phyloP scores from a whole-genome alignment of 352 stramenopile species.

The Aphanomyces astaci region DNA sequence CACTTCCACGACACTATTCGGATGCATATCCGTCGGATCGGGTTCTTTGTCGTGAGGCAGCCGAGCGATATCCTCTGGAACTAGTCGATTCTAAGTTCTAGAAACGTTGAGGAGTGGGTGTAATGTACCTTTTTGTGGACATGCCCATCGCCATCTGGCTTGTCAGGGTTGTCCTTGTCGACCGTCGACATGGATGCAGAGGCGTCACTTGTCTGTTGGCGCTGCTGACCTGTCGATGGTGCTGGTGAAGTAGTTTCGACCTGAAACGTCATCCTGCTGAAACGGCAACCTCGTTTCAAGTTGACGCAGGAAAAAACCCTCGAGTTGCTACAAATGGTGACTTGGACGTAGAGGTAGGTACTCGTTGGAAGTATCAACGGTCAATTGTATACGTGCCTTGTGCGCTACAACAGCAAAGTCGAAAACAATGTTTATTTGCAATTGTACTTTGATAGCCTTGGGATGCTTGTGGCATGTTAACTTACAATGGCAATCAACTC shows the following conservation, averaged over 20 bases:
- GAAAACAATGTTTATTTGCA: too few relatives aligned
- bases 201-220: background rate
- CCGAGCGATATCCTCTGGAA: background rate
- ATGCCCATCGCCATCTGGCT: background rate
- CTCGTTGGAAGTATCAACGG: too few relatives aligned
- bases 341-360: too few relatives aligned
- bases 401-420: too few relatives aligned
- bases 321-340: too few relatives aligned
- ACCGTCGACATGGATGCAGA: background rate
- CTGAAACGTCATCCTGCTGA: too few relatives aligned
- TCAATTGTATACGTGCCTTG: too few relatives aligned
- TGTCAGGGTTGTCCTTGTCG: background rate
- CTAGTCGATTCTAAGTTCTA: background rate
- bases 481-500: too few relatives aligned
- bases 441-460: too few relatives aligned
- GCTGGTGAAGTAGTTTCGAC: background rate
- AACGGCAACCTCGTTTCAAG: too few relatives aligned
- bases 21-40: conserved; percentile 33
- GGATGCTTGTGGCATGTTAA: too few relatives aligned
- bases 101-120: background rate
- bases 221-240: background rate
- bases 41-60: conserved; percentile 29
- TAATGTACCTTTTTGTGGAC: background rate
- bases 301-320: too few relatives aligned
- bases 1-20: conserved; percentile 49